phyloP scores from a whole-genome alignment of 2,329 filamentous ascomycete species.

The Penicillium sp. region DNA sequence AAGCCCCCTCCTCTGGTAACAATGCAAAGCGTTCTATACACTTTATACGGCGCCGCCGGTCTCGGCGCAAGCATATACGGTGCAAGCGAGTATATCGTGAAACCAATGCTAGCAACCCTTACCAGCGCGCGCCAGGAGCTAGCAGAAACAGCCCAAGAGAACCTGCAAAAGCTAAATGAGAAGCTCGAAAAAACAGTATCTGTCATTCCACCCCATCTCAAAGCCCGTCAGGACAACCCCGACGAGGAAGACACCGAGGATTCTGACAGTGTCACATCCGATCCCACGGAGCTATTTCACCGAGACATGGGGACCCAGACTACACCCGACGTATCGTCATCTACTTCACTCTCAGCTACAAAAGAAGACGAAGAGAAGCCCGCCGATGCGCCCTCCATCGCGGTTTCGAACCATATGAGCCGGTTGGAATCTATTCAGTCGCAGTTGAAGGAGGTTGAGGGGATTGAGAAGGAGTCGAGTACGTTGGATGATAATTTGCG shows the following conservation, averaged over 20 bases:
- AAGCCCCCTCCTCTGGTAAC: constrained; percentile 63
- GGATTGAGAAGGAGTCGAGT: constrained; percentile 38
- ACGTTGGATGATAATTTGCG: constrained; percentile 35
- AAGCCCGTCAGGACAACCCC: constrained; percentile 25
- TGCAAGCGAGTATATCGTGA: constrained; percentile 58
- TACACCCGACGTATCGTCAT: constrained; percentile 39
- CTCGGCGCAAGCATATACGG: constrained; percentile 59
- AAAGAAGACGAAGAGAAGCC: constrained; percentile 12
- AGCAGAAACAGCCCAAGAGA: constrained; percentile 50
- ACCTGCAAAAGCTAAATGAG: constrained; percentile 57
- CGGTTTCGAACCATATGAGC: constrained; percentile 41
- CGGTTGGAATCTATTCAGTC: constrained; percentile 53
- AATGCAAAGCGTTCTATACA: constrained; percentile 55
- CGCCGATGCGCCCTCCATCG: constrained; percentile 22
- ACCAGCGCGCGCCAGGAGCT: constrained; percentile 60
- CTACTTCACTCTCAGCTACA: constrained; percentile 20
- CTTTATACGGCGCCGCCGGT: constrained; percentile 58
- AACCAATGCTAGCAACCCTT: constrained; percentile 58
- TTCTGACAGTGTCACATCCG: constrained; percentile 52
- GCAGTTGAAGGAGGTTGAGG: constrained; percentile 51
- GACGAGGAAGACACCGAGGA: constrained; percentile 42
- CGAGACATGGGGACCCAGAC: constrained; percentile 65
- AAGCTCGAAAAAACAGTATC: constrained; percentile 56
- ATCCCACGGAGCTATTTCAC: constrained; percentile 65
- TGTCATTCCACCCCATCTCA: constrained; percentile 46